Conservation (phyloP, 140 eudicot genomes). For the Oenanthe javanica region DNA sequence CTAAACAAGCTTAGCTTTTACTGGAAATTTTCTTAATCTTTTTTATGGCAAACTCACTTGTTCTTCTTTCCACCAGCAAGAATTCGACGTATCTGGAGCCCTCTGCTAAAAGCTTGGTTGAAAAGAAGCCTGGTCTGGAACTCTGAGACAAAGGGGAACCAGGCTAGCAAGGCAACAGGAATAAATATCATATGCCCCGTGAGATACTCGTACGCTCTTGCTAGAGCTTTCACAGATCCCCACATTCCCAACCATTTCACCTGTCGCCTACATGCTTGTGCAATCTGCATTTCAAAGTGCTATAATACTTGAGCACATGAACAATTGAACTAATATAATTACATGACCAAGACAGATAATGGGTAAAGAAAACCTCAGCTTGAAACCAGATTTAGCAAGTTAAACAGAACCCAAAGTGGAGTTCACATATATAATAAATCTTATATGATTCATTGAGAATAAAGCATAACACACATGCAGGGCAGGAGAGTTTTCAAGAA, state of each 20-base stretch:
- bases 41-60: neutral
- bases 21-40: neutral
- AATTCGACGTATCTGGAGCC: conserved; percentile 90
- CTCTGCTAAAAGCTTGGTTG: conserved; percentile 98
- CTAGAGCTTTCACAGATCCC: conserved; percentile 89
- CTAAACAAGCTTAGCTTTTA: neutral
- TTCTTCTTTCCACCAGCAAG: conserved; percentile 67
- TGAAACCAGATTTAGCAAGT: neutral
- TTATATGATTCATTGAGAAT: neutral
- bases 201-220: conserved; percentile 84
- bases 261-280: conserved; percentile 72
- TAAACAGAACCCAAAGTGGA: neutral
- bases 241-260: conserved; percentile 84
- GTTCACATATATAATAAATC: too few relatives aligned
- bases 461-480: neutral
- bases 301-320: neutral
- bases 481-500: neutral
- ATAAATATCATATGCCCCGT: conserved; percentile 67
- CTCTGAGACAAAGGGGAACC: conserved; percentile 96
- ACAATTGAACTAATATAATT: neutral
- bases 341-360: neutral
- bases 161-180: conserved; percentile 88
- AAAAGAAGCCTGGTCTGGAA: conserved; percentile 96
- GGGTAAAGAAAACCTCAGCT: neutral
- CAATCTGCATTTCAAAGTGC: conserved; percentile 43